A percentile compares a stretch with the other conserved stretches of the same genome.
Conservation (phyloP, 345 rosid species). For the Eucalyptus erythrocorys region DNA sequence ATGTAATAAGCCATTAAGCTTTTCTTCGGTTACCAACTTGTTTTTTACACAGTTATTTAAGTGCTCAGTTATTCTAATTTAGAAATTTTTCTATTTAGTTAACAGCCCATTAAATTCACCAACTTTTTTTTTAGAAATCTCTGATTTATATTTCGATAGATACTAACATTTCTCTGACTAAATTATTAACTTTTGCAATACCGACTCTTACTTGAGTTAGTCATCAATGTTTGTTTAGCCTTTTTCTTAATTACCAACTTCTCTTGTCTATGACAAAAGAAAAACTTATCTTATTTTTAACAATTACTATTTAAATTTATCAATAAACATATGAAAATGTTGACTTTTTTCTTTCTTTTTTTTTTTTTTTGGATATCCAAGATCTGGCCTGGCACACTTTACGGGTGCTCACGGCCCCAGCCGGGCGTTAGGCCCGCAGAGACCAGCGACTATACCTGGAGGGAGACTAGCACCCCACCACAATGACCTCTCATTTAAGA, state of each 20-base stretch:
- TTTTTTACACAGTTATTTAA: background rate
- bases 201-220: background rate
- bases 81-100: background rate
- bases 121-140: background rate
- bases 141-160: background rate
- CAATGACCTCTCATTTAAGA: too few relatives aligned
- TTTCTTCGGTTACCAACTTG: too few relatives aligned
- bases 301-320: background rate
- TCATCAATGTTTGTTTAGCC: background rate
- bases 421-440: too few relatives aligned
- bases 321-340: background rate
- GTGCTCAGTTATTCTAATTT: background rate
- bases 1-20: background rate
- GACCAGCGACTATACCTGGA: too few relatives aligned
- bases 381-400: too few relatives aligned
- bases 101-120: background rate
- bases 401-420: too few relatives aligned
- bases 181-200: background rate
- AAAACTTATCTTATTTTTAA: background rate
- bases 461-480: too few relatives aligned
- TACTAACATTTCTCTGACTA: background rate
- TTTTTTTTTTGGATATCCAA: too few relatives aligned
- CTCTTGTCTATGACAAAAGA: background rate
- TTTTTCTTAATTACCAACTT: background rate
- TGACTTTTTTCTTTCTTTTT: too few relatives aligned